A percentile compares a stretch with the other conserved stretches of the same genome.
Conservation (phyloP, 2,329 filamentous ascomycete species). For the Mariannaea elegans region DNA sequence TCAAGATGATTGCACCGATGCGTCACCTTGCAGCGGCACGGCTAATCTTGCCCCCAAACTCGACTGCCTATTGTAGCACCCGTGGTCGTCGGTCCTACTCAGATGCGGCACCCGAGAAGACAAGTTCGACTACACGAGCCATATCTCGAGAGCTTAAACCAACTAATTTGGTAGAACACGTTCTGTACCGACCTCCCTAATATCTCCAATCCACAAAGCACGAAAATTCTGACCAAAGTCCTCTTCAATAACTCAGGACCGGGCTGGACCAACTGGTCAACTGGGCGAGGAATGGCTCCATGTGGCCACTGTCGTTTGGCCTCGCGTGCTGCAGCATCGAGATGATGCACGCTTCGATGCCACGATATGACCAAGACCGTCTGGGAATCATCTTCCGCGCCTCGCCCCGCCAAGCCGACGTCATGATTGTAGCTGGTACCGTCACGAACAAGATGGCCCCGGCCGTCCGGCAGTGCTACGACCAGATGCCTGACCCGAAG, state of each 20-base stretch:
- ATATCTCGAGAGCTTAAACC: neutral
- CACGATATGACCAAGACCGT: slow-evolving; percentile 69
- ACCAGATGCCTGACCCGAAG: slow-evolving; percentile 72
- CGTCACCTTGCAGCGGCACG: too few relatives aligned
- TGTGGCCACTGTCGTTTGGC: slow-evolving; percentile 68
- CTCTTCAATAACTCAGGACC: slow-evolving; percentile 47
- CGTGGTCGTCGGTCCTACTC: neutral
- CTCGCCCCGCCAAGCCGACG: slow-evolving; percentile 69
- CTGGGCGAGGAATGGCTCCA: slow-evolving; percentile 65
- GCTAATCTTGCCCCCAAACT: too few relatives aligned
- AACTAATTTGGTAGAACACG: neutral
- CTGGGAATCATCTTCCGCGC: slow-evolving; percentile 73
- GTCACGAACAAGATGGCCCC: slow-evolving; percentile 74
- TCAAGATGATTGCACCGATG: too few relatives aligned
- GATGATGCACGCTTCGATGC: slow-evolving; percentile 70
- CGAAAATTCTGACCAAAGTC: neutral
- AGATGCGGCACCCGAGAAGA: neutral
- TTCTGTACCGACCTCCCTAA: neutral
- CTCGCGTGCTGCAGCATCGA: slow-evolving; percentile 69
- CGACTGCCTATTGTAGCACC: too few relatives aligned
- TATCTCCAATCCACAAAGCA: neutral
- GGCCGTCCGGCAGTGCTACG: slow-evolving; percentile 69
- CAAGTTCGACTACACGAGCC: neutral
- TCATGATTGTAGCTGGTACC: slow-evolving; percentile 73
- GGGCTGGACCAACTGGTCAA: slow-evolving; percentile 63